These are phyloP conservation scores for Polygonum aviculare DNA, from an alignment of 148 eudicot genomes.

Conservation along the genomic window DNA sequence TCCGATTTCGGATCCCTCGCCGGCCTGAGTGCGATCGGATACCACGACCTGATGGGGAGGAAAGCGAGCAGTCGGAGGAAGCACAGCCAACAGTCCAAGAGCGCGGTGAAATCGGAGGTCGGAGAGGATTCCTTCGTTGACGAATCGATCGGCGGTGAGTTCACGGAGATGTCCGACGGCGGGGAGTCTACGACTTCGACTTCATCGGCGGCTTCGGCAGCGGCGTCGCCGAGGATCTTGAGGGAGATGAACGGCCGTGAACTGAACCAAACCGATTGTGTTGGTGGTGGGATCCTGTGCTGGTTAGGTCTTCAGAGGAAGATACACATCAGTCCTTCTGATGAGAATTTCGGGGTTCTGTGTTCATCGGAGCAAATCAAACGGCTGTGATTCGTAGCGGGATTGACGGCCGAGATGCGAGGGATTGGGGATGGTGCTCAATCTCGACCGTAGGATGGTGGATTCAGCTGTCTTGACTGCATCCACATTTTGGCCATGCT, in stretches of 20 bases:
- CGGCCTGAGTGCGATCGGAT: constrained; percentile 42
- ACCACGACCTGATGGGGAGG: constrained; percentile 43
- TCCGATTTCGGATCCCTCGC: constrained; percentile 16
- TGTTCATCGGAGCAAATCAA: constrained; percentile 8
- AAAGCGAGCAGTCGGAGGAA: constrained; percentile 14
- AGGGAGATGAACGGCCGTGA: constrained; percentile 47
- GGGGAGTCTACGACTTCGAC: constrained; percentile 47
- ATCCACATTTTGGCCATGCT: not conserved
- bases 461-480: not conserved
- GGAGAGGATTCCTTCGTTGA: constrained; percentile 25
- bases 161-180: constrained; percentile 52
- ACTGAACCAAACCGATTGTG: constrained; percentile 10
- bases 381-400: not conserved
- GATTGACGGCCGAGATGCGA: not conserved
- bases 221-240: constrained; percentile 28
- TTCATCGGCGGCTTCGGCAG: constrained; percentile 27
- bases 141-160: constrained; percentile 37
- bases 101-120: constrained; percentile 25
- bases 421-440: not conserved
- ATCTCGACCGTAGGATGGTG: not conserved
- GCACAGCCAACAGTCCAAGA: not conserved
- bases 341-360: constrained; percentile 18
- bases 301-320: constrained; percentile 53
- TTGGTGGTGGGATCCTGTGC: constrained; percentile 44
- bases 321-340: constrained; percentile 40